Evolutionary conservation across 1,284 basidiomycete species (phyloP).

Genomic region (Ustilago crameri): DNA sequence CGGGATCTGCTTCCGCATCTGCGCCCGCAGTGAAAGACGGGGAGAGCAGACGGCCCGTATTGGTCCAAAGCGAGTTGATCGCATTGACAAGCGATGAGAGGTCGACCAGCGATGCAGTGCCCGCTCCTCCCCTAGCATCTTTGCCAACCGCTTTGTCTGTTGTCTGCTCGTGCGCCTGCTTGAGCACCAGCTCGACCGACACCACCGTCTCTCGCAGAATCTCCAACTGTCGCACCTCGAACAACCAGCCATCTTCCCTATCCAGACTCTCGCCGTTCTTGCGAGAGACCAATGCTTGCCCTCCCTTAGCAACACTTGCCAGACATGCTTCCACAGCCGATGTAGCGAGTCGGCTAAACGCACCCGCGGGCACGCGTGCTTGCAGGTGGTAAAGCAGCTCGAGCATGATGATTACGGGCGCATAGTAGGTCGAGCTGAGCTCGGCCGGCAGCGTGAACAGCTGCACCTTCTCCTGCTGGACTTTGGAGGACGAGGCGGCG

Average conservation of each 20-base stretch:
- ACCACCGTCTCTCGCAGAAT: constrained; percentile 45
- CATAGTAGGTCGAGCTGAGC: constrained; percentile 31
- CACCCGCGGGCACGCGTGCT: constrained; percentile 13
- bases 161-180: constrained; percentile 19
- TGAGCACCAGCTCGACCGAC: constrained; percentile 31
- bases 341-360: constrained; percentile 24
- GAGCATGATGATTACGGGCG: constrained; percentile 29
- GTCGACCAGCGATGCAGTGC: constrained; percentile 24
- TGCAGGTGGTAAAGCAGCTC: constrained; percentile 44
- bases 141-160: background rate
- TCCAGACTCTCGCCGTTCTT: constrained; percentile 19
- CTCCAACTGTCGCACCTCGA: constrained; percentile 39
- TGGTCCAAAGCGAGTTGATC: constrained; percentile 51
- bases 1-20: background rate
- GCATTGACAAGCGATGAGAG: constrained; percentile 36
- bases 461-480: constrained; percentile 32
- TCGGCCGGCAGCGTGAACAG: constrained; percentile 30
- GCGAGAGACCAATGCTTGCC: constrained; percentile 36
- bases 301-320: constrained; percentile 24
- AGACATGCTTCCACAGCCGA: constrained; percentile 31
- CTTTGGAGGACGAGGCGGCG: constrained; percentile 23
- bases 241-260: constrained; percentile 37
- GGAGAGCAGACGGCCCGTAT: constrained; percentile 38
- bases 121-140: background rate
- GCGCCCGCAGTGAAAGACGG: constrained; percentile 12